phyloP scores from a whole-genome alignment of 2,329 filamentous ascomycete genomes.

The Pseudocercospora musae region DNA sequence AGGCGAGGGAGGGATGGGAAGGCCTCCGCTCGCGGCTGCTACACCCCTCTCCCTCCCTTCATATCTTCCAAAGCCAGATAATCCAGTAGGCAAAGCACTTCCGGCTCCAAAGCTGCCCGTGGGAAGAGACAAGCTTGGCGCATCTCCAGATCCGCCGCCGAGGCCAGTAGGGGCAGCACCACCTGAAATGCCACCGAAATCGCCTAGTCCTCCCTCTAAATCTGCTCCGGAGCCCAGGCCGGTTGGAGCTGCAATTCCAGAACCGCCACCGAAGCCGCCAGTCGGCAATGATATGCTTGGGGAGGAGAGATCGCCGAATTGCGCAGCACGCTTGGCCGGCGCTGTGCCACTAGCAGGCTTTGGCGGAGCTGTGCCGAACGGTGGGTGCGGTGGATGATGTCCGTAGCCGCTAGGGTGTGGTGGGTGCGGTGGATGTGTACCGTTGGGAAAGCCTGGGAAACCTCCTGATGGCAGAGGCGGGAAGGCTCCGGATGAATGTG shows the following conservation, averaged over 20 bases:
- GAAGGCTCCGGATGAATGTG: background rate
- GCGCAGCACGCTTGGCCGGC: background rate
- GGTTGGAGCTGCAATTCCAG: conserved; percentile 8
- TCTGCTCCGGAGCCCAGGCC: background rate
- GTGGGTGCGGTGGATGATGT: background rate
- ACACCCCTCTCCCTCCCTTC: background rate
- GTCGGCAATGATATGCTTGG: conserved; percentile 1
- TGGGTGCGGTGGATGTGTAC: background rate
- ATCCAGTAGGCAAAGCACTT: background rate
- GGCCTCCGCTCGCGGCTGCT: background rate
- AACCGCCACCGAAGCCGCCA: background rate
- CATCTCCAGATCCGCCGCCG: background rate
- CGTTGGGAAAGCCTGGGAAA: background rate
- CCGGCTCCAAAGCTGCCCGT: conserved; percentile 9
- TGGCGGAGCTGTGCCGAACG: background rate
- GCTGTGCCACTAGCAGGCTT: conserved; percentile 3
- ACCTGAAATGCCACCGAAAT: conserved; percentile 5
- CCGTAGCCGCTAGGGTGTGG: conserved; percentile 1
- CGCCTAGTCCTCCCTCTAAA: background rate
- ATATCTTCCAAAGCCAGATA: background rate
- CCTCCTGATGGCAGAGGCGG: background rate
- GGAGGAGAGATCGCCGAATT: background rate
- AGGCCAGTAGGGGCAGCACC: background rate
- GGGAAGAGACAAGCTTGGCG: background rate
- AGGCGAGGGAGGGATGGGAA: background rate